Conservation (phyloP, 352 stramenopile genomes). For the Blastocystis sp. region DNA sequence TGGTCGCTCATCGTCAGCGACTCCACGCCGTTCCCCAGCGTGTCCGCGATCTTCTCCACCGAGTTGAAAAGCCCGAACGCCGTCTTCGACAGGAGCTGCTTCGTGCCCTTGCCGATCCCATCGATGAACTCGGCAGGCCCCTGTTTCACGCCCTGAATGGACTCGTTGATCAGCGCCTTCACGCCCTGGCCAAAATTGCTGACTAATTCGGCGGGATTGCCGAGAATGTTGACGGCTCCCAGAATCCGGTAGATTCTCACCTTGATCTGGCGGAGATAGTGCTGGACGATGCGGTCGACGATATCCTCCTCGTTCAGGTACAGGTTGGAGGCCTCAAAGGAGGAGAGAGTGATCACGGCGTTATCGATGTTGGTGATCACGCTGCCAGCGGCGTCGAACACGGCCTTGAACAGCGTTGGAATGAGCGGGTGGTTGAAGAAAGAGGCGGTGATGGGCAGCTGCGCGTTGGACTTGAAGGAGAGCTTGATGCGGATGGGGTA, state of each 20-base stretch:
- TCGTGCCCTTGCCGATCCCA: constrained; percentile 80
- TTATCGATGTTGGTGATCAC: constrained; percentile 82
- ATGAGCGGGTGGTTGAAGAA: constrained; percentile 32
- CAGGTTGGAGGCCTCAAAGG: constrained; percentile 83
- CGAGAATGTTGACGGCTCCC: constrained; percentile 82
- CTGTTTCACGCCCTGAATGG: constrained; percentile 79
- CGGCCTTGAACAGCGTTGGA: constrained; percentile 33
- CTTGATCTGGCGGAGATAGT: constrained; percentile 80
- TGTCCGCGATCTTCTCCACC: constrained; percentile 84
- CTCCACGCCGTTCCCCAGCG: constrained; percentile 80
- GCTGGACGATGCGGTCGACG: constrained; percentile 78
- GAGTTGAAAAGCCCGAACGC: constrained; percentile 83
- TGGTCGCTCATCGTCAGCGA: constrained; percentile 82
- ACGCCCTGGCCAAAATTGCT: constrained; percentile 81
- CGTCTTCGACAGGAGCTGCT: constrained; percentile 81
- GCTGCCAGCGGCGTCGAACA: constrained; percentile 57
- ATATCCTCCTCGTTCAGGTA: constrained; percentile 81
- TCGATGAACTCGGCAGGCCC: constrained; percentile 79
- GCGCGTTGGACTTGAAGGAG: constrained; percentile 38
- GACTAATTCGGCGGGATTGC: constrained; percentile 82
- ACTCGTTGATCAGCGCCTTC: constrained; percentile 85
- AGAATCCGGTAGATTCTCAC: constrained; percentile 83
- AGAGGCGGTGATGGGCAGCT: constrained; percentile 38
- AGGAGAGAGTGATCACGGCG: constrained; percentile 79
- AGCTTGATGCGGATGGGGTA: constrained; percentile 3